Base-by-base conservation (phyloP, 352 stramenopile genomes). In the Globisporangium camurandrum region DNA sequence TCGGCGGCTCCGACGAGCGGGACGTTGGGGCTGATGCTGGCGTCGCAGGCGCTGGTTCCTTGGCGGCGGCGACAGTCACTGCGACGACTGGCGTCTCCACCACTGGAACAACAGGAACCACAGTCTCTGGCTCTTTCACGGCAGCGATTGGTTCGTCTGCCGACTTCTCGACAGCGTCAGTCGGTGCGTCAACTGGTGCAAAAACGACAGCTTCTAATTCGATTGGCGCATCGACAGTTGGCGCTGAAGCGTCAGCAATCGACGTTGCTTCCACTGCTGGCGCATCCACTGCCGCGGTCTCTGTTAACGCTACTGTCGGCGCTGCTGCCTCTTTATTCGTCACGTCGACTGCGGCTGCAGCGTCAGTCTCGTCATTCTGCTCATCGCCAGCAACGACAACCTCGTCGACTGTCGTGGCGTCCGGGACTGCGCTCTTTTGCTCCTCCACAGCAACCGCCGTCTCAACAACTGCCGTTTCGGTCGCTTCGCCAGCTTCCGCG, bases 71-170 rank as follows among this genome's bases (percentile, higher is more conserved):
- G 6, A 10, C 23, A 26, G 17, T 10, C 33, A n/a, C n/a, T n/a
- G n/a, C n/a, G n/a, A 17, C 12, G 12, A 20, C 33, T 39, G 51
- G 27, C 5, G 20, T 42, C 22, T n/a, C n/a, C n/a, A n/a, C n/a
- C n/a, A n/a, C 30, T 34, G 30, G 30, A 34, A 34, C 30, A 12
- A 12, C 30, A 34, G 30, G 8, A 14, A 56, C 51, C 16, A 61
- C 49, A n/a, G 49, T 57, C 49, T 66, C n/a, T n/a, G n/a, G 52
- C 31, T 56, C 45, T n/a, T 54, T 49, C 19, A 45, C 46, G 1
- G 36, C 52, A 11, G 44, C 46, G 44, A 54, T 30, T 17, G 19
- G 19, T 2, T 17, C 49, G 27, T 28, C 22, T 14, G 49, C 5
- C 19, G 34, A 8, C 9, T 26, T 39, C 43, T 28, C 43, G 6